Evolutionary conservation across 352 stramenopile genomes (phyloP).

Genomic region (Lagenidium giganteum): DNA sequence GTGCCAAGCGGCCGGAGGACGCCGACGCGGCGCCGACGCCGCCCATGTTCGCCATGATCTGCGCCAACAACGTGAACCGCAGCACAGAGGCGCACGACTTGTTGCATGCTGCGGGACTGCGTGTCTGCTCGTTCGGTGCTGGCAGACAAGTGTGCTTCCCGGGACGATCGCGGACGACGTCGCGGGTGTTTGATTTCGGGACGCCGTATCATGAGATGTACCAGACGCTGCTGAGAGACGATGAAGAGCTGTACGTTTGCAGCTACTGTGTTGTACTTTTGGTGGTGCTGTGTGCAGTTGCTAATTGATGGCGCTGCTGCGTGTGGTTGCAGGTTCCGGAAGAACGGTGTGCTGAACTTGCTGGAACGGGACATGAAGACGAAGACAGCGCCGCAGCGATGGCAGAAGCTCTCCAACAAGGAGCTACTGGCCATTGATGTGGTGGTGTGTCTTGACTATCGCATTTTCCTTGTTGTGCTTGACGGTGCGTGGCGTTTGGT

Average conservation of each 20-base stretch:
- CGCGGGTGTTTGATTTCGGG: slow-evolving; percentile 57
- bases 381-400: slow-evolving; percentile 69
- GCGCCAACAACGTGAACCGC: slow-evolving; percentile 84
- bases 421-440: slow-evolving; percentile 63
- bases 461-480: slow-evolving; percentile 70
- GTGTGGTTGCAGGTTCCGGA: too few species aligned
- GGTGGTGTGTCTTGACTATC: slow-evolving; percentile 78
- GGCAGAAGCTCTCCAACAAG: slow-evolving; percentile 62
- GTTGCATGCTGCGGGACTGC: slow-evolving; percentile 44
- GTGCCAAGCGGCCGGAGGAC: too few species aligned
- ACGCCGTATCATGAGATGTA: slow-evolving; percentile 70
- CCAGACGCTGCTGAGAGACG: slow-evolving; percentile 38
- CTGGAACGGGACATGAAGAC: slow-evolving; percentile 66
- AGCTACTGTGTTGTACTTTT: too few species aligned
- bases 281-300: too few species aligned
- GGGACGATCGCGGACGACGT: slow-evolving; percentile 20
- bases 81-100: slow-evolving; percentile 70
- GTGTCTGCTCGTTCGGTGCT: slow-evolving; percentile 70
- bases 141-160: slow-evolving; percentile 59
- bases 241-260: slow-evolving; percentile 36
- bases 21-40: too few species aligned
- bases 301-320: too few species aligned
- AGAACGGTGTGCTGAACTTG: slow-evolving; percentile 72
- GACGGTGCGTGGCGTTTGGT: slow-evolving; percentile 29
- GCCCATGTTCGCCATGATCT: slow-evolving; percentile 85